Evolutionary conservation across 805 yeast species (phyloP).

Genomic region (Saccharomycopsis schoenii): DNA sequence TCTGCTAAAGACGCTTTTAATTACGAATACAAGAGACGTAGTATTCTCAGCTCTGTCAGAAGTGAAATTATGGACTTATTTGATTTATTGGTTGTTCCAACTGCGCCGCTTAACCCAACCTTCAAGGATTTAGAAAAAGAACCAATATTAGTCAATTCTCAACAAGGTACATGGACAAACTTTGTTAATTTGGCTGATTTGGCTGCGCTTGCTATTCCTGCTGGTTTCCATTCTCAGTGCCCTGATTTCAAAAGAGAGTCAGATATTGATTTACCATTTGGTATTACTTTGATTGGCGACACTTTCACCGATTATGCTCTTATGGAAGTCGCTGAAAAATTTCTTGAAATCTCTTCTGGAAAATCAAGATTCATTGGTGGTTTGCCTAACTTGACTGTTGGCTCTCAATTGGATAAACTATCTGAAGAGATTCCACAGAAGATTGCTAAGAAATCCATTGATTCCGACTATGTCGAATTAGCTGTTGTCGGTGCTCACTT

Average conservation of each 20-base stretch:
- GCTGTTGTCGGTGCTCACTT: conserved; percentile 98
- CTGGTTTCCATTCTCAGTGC: conserved; percentile 44
- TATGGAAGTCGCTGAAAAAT: conserved; percentile 70
- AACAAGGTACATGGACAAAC: conserved; percentile 97
- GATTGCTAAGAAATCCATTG: conserved; percentile 26
- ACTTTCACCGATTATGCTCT: conserved; percentile 86
- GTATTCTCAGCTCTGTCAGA: conserved; percentile 56
- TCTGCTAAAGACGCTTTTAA: conserved; percentile 79
- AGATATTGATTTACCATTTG: conserved; percentile 63
- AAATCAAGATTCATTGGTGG: conserved; percentile 10
- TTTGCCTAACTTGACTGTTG: conserved; percentile 20
- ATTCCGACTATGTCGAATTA: conserved; percentile 40
- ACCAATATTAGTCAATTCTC: conserved; percentile 75
- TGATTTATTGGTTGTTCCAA: conserved; percentile 82
- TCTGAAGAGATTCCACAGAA: conserved; percentile 34
- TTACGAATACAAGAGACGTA: conserved; percentile 80
- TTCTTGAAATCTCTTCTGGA: conserved; percentile 35
- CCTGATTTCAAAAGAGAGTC: conserved; percentile 41
- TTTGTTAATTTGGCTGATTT: conserved; percentile 91
- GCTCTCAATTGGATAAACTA: conserved; percentile 35
- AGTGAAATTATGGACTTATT: conserved; percentile 39
- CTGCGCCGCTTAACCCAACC: conserved; percentile 88
- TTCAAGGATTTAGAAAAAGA: conserved; percentile 62
- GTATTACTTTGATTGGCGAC: conserved; percentile 74
- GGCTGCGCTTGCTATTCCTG: conserved; percentile 86